A percentile compares a stretch with the other conserved stretches of the same genome.
phyloP scores from a whole-genome alignment of 2,329 filamentous ascomycete genomes.

The Colletotrichum sp. region DNA sequence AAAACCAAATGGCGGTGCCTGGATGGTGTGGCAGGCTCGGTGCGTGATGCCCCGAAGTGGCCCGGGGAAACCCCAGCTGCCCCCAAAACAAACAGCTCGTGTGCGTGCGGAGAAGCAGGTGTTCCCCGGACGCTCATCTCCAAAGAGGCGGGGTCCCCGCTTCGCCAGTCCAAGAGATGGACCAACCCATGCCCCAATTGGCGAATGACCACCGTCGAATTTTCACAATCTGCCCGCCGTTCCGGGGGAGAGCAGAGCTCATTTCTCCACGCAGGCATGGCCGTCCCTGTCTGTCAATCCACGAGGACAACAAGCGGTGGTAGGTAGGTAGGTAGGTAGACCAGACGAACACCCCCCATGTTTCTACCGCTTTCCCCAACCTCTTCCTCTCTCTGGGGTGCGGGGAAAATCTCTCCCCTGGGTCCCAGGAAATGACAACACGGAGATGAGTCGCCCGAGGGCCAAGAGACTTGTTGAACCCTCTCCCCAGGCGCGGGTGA shows the following conservation, averaged over 20 bases:
- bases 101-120: not conserved
- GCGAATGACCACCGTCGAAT: not conserved
- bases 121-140: not conserved
- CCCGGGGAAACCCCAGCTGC: not conserved
- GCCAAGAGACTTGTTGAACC: not conserved
- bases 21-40: not conserved
- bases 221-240: not conserved
- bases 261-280: conserved; percentile 7
- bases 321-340: not conserved
- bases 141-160: not conserved
- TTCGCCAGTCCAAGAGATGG: not conserved
- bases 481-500: not conserved
- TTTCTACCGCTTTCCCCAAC: not conserved
- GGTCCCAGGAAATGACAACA: not conserved
- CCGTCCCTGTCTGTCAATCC: not conserved
- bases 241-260: not conserved
- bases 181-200: not conserved
- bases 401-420: not conserved
- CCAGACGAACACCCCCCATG: not conserved
- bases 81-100: not conserved
- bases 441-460: conserved; percentile 10
- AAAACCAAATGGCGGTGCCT: not conserved
- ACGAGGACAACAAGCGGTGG: not conserved
- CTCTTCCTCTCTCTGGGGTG: not conserved
- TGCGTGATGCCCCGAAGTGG: not conserved